A percentile compares a stretch with the other conserved stretches of the same genome.
phyloP scores from a whole-genome alignment of 305 asterid genomes.

The Fraxinus greggii region DNA sequence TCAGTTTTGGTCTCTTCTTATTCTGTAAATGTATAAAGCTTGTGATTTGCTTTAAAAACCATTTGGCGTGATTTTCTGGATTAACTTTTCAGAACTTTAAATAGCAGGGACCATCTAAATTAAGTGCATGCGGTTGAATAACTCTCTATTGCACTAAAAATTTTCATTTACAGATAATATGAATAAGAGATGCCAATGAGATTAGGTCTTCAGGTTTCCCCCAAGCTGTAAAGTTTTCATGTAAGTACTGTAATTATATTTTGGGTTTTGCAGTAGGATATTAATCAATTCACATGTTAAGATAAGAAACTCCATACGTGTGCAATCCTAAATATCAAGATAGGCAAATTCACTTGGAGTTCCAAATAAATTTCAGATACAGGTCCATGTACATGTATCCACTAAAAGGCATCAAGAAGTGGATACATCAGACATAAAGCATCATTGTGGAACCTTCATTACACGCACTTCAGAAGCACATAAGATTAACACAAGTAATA shows the following conservation, averaged over 20 bases:
- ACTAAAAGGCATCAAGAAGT: not conserved
- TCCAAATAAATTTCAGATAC: not conserved
- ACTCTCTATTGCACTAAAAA: not conserved
- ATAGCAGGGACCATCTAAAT: not conserved
- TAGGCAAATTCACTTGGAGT: not conserved
- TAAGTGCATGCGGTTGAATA: not conserved
- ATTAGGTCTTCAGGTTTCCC: not conserved
- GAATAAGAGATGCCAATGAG: slow-evolving; percentile 5
- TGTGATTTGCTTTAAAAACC: not conserved
- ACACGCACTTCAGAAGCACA: not conserved
- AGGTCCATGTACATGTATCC: not conserved
- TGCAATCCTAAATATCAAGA: not conserved
- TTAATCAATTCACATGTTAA: not conserved
- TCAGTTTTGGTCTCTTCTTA: not conserved
- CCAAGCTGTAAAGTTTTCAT: not conserved
- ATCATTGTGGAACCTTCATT: not conserved
- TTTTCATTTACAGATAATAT: not conserved
- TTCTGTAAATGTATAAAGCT: not conserved
- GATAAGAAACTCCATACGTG: not conserved
- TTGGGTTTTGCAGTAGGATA: not conserved
- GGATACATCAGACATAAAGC: not conserved
- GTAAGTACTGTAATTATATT: not conserved
- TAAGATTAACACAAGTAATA: not conserved
- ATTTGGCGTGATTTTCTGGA: not conserved
- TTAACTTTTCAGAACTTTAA: not conserved